Evolutionary conservation across 768 basidiomycete species (phyloP).

Genomic region (Rhodocollybia butyracea): DNA sequence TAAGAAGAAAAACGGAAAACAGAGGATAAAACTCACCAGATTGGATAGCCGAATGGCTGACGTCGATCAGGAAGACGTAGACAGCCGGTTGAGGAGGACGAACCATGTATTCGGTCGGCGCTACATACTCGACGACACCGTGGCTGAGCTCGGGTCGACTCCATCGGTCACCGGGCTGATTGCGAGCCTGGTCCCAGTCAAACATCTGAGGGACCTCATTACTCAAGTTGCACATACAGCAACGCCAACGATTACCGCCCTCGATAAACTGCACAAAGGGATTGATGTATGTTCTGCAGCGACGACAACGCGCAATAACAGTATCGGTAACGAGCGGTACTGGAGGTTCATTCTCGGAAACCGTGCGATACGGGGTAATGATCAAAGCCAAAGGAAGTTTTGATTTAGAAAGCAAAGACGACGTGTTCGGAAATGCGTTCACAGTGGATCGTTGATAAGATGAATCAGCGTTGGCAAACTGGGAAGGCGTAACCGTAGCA

Average conservation of each 20-base stretch:
- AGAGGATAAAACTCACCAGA: slow-evolving; percentile 53
- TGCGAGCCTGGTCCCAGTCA: slow-evolving; percentile 94
- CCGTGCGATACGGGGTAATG: slow-evolving; percentile 84
- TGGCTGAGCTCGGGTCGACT: slow-evolving; percentile 89
- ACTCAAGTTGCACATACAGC: slow-evolving; percentile 97
- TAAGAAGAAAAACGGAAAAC: background rate
- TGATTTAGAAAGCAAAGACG: slow-evolving; percentile 81
- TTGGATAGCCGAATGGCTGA: slow-evolving; percentile 88
- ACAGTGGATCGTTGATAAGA: slow-evolving; percentile 91
- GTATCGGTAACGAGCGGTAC: slow-evolving; percentile 93
- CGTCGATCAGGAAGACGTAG: slow-evolving; percentile 96
- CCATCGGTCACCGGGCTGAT: slow-evolving; percentile 96
- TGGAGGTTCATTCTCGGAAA: slow-evolving; percentile 78
- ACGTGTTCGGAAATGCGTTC: slow-evolving; percentile 90
- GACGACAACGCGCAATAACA: slow-evolving; percentile 92
- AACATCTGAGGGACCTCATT: slow-evolving; percentile 98
- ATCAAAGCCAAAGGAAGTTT: slow-evolving; percentile 89
- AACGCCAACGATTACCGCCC: slow-evolving; percentile 97
- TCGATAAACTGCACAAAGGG: slow-evolving; percentile 98
- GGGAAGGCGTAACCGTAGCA: slow-evolving; percentile 74
- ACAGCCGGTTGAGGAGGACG: slow-evolving; percentile 97
- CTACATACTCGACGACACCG: slow-evolving; percentile 93
- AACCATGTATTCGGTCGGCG: slow-evolving; percentile 99
- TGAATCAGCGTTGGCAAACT: slow-evolving; percentile 78
- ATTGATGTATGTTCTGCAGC: slow-evolving; percentile 96